Percentiles rank a stretch among this genome's conserved stretches.
Conservation (phyloP, 768 basidiomycete species). For the Tylopilus felleus region DNA sequence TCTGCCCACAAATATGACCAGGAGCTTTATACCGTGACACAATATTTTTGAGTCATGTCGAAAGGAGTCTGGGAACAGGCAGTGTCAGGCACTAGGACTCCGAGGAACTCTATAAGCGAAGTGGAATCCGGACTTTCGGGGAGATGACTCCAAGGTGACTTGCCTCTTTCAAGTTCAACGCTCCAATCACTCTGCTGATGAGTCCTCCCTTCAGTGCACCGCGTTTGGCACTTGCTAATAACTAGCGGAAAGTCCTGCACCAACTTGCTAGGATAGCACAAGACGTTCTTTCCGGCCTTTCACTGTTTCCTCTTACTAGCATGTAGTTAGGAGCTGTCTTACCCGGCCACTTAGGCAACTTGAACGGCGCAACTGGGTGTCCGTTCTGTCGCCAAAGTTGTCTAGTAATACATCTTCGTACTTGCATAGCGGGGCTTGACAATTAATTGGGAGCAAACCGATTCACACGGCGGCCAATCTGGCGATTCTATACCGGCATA, state of each 20-base stretch:
- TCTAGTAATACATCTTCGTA: constrained; percentile 7
- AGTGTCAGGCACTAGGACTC: too few species aligned
- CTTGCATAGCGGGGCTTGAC: not conserved
- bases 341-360: not conserved
- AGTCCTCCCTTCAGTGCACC: too few species aligned
- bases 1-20: too few species aligned
- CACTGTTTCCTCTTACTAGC: not conserved
- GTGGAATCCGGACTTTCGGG: too few species aligned
- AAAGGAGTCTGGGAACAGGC: too few species aligned
- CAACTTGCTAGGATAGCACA: not conserved
- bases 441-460: not conserved
- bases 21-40: too few species aligned
- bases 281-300: not conserved
- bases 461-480: not conserved
- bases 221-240: not conserved
- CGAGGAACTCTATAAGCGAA: too few species aligned
- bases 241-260: not conserved
- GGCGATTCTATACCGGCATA: not conserved
- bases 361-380: not conserved
- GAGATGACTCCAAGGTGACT: too few species aligned
- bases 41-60: too few species aligned
- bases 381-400: constrained; percentile 5
- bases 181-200: too few species aligned
- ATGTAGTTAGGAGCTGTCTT: constrained; percentile 10
- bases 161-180: too few species aligned